Evolutionary conservation across 352 stramenopile species (phyloP).

Genomic region (Blastocystis hominis): DNA sequence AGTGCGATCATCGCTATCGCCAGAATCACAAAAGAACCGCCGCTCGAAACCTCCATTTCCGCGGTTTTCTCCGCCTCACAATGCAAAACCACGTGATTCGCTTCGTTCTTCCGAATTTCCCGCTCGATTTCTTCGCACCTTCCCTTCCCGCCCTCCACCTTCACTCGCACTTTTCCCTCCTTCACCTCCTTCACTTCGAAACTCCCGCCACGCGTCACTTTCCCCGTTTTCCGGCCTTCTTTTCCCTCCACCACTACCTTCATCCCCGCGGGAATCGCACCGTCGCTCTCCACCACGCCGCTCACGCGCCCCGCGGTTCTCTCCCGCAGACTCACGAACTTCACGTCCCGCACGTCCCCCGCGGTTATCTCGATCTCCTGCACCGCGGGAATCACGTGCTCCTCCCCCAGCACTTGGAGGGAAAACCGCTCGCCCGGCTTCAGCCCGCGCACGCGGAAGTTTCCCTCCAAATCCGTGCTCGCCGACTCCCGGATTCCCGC

Average conservation of each 20-base stretch:
- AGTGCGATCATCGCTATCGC: conserved; percentile 61
- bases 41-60: conserved; percentile 64
- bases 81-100: neutral
- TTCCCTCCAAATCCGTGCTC: neutral
- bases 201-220: neutral
- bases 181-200: neutral
- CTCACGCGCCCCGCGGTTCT: conserved; percentile 42
- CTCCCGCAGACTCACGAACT: neutral
- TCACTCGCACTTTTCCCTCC: neutral
- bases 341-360: neutral
- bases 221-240: neutral
- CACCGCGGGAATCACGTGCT: neutral
- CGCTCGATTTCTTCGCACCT: neutral
- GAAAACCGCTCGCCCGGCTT: neutral
- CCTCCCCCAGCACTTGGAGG: neutral
- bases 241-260: conserved; percentile 62
- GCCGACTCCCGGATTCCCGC: neutral
- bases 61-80: conserved; percentile 58
- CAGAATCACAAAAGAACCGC: conserved; percentile 63
- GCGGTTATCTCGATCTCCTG: neutral
- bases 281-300: conserved; percentile 70
- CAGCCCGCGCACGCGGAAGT: conserved; percentile 20
- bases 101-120: neutral
- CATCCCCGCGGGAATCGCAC: conserved; percentile 68
- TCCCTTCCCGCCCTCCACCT: neutral